Base-by-base conservation (phyloP, 345 rosid genomes). In the Acer saccharum region DNA sequence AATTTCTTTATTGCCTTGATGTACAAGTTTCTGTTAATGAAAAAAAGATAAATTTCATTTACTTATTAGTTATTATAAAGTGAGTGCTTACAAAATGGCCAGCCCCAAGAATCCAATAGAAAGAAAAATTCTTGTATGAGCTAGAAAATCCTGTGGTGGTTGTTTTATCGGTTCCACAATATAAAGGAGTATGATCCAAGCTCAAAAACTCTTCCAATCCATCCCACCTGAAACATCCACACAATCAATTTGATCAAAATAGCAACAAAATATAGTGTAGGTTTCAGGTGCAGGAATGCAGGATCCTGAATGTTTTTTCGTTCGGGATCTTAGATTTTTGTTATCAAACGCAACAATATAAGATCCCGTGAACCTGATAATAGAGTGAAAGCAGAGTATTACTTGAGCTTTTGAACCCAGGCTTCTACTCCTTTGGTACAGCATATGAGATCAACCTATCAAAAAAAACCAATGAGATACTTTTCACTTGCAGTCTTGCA, bases 401-500 rank as follows among this genome's bases (percentile, higher is more conserved):
- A 82, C 89, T 83, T 78, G 70, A 88, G 86, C 68, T 83, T 84
- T 52, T 61, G 73, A 21, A 88, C 7, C 89, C 91, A 84, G 11
- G 89, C 78, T 76, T 88, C 89, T 61, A 68, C 80, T 77, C 89
- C 86, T 74, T 75, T 83, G 43, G 89, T 88, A 76, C 89, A 77
- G 60, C 86, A 81, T 71, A 86, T 80, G 61, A 84, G 78, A 75
- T 86, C 91, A 76, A 88, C 61, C 87, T 87, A 55, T 21, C 44
- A 68, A 14, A 20, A 52, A n/a, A 29, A 0, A 77, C 10, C 12
- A 46, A 66, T 7, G 21, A 75, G 48, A 14, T 35, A 16, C 18
- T 58, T 11, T 62, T 50, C 12, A 39, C 20, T 32, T 39, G 13
- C 4, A 12, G n/a, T 35, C 39, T 35, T 35, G 39, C 39, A 35